Evolutionary conservation across 345 rosid species (phyloP), one percentile per base, ranked within the genome.

Genomic region (Cardiospermum halicacabum): DNA sequence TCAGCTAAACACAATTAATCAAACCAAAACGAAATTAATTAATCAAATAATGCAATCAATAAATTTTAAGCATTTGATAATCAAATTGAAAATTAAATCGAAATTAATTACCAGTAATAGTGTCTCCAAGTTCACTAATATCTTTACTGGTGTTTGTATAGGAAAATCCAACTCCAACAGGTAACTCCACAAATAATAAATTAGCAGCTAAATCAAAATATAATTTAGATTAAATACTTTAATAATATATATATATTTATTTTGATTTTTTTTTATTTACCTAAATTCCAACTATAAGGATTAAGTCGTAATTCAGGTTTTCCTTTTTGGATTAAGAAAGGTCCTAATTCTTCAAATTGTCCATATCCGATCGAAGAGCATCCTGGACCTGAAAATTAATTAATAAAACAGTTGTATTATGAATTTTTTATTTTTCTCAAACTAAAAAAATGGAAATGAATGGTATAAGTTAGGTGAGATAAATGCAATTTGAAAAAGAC

Each of bases 291-390:
- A 30, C 84, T 58, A 55, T 83, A 59, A 54, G 77, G 91, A 48
- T 88, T 91, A 57, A 82, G 75, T 68, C 77, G 79, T 19, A 91
- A 83, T 12, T 64, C 65, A 16, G 71, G 75, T 22, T 59, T 7
- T 50, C 81, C 81, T 58, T 81, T 86, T 36, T 75, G 84, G 50
- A 88, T 80, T 56, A 88, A 86, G 74, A 91, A 91, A 26, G 97
- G 97, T 6, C 97, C 96, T 2, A 88, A 59, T 67, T 91, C 97
- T 61, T 84, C 97, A 51, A 93, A 73, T 67, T 77, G 80, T 68
- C 97, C 97, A 66, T 66, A 86, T 13, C 88, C 97, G 36, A 88
- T 66, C 7, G 93, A 88, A 25, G 91, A 88, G 69, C 97, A 91
- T 6, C 96, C 96, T 0, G 92, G 97, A 48, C 96, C 95, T 90